Conservation (phyloP, 106 monocot genomes). For the Amphibolis antarctica region DNA sequence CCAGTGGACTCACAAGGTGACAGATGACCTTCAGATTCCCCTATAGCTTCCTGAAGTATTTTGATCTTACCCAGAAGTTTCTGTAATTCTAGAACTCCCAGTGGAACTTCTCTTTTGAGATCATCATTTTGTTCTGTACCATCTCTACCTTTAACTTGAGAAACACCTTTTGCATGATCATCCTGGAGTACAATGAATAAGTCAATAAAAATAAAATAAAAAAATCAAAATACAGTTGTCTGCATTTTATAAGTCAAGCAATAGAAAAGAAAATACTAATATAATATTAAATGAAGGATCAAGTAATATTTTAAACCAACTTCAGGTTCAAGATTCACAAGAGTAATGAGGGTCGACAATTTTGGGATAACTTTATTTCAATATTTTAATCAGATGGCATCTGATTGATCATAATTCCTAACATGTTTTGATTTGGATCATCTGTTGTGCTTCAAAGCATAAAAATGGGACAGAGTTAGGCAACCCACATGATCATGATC, state of each 20-base stretch:
- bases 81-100: conserved; percentile 34
- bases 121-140: neutral
- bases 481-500: neutral
- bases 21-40: conserved; percentile 13
- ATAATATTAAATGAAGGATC: too few species aligned
- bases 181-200: conserved; percentile 15
- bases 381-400: too few species aligned
- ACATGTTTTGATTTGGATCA: too few species aligned
- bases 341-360: too few species aligned
- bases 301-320: too few species aligned
- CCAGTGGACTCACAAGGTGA: conserved; percentile 13
- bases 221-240: neutral
- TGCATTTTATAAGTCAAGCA: too few species aligned
- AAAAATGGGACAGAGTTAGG: neutral
- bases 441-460: neutral
- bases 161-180: neutral
- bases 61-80: conserved; percentile 39
- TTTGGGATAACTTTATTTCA: too few species aligned
- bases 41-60: conserved; percentile 38
- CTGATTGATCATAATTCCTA: too few species aligned
- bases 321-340: too few species aligned
- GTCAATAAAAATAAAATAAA: neutral
- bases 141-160: neutral
- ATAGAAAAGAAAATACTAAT: too few species aligned
- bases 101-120: neutral